Evolutionary conservation across 495 filamentous ascomycete genomes (phyloP).

Genomic region (Bombardia bombarda): DNA sequence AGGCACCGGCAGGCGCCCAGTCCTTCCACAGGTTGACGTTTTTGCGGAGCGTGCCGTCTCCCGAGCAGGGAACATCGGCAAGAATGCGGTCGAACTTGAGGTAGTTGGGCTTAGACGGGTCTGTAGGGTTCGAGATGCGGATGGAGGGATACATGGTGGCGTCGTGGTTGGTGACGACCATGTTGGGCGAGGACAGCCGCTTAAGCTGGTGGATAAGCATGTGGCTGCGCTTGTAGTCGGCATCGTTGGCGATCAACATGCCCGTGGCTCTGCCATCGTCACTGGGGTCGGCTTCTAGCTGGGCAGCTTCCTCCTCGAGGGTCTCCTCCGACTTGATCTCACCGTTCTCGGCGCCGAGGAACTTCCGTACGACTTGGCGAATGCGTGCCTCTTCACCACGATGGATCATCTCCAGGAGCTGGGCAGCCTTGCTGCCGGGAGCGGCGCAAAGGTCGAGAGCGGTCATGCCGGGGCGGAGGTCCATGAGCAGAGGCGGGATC

Average conservation of each 20-base stretch:
- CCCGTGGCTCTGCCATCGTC: slow-evolving; percentile 86
- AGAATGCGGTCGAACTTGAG: slow-evolving; percentile 95
- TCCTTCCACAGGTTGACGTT: slow-evolving; percentile 90
- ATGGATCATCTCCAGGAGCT: slow-evolving; percentile 91
- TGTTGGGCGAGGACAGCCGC: slow-evolving; percentile 87
- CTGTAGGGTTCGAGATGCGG: slow-evolving; percentile 53
- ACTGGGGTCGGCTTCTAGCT: slow-evolving; percentile 46
- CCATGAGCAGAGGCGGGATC: slow-evolving; percentile 94
- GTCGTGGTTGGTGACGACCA: slow-evolving; percentile 97
- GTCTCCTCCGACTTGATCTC: slow-evolving; percentile 38
- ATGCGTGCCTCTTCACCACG: slow-evolving; percentile 81
- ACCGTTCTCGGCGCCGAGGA: slow-evolving; percentile 45
- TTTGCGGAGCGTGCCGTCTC: slow-evolving; percentile 88
- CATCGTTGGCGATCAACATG: slow-evolving; percentile 88
- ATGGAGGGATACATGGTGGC: slow-evolving; percentile 93
- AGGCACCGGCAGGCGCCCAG: slow-evolving; percentile 74
- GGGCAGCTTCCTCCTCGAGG: slow-evolving; percentile 37
- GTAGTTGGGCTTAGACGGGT: slow-evolving; percentile 54
- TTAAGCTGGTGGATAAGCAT: slow-evolving; percentile 98
- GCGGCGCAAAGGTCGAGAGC: slow-evolving; percentile 95
- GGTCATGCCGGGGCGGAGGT: slow-evolving; percentile 80
- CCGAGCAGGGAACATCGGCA: slow-evolving; percentile 94
- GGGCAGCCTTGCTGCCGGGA: slow-evolving; percentile 91
- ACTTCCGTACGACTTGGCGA: slow-evolving; percentile 45
- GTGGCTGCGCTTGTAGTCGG: slow-evolving; percentile 88